Percentiles rank a stretch among this genome's conserved stretches.
phyloP scores from a whole-genome alignment of 2,329 filamentous ascomycete genomes.

The Fusarium globosum region DNA sequence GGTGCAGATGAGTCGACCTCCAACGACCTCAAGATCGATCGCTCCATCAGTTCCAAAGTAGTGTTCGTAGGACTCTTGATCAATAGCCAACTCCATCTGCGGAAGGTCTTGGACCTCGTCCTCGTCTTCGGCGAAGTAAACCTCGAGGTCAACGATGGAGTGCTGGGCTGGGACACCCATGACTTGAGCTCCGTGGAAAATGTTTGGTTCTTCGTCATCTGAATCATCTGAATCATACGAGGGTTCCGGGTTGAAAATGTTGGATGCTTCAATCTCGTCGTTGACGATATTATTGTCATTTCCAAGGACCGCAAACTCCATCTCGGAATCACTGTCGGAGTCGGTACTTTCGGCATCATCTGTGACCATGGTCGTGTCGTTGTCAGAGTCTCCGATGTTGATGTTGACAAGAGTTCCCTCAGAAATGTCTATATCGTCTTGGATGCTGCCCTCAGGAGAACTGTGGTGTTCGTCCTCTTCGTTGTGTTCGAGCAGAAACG shows the following conservation, averaged over 20 bases:
- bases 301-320: background rate
- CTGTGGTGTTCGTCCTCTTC: background rate
- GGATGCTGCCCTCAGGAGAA: background rate
- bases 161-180: slow-evolving; percentile 2
- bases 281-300: background rate
- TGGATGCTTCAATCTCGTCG: slow-evolving; percentile 33
- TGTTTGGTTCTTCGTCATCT: slow-evolving; percentile 34
- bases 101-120: slow-evolving; percentile 43
- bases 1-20: slow-evolving; percentile 33
- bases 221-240: slow-evolving; percentile 33
- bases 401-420: background rate
- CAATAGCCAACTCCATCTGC: slow-evolving; percentile 47
- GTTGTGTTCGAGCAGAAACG: background rate
- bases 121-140: slow-evolving; percentile 45
- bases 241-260: slow-evolving; percentile 33
- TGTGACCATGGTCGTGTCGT: background rate
- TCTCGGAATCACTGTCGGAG: background rate
- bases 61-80: slow-evolving; percentile 43
- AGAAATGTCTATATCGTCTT: background rate
- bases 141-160: slow-evolving; percentile 44
- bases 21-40: slow-evolving; percentile 46
- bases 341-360: background rate
- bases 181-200: slow-evolving; percentile 46
- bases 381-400: background rate
- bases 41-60: slow-evolving; percentile 37